Evolutionary conservation across 805 yeast genomes (phyloP), one percentile per base, ranked within the genome.

Genomic region (Candida morakotiae): DNA sequence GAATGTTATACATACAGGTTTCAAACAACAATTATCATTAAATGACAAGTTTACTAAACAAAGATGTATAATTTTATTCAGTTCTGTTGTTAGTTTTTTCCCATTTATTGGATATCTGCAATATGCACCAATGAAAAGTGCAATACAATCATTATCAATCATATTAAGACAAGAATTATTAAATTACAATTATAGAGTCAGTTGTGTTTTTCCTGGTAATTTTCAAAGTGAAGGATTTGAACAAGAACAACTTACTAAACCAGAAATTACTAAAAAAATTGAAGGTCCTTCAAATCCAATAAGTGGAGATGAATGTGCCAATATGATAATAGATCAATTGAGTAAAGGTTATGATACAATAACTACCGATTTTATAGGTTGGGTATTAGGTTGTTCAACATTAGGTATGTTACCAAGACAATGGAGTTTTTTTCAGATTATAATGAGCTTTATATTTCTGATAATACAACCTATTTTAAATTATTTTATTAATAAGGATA

Each of bases 31-130:
- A 14, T 18, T n/a, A 9, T 5, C 23, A 16, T 31, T 39, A 16
- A 26, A 34, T 3, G 28, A 35, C 11, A 25, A 25, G 9, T 18
- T 36, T 28, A 37, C 44, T 53, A 44, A 75, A 80, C 40, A 82
- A 71, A 51, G 71, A 79, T 47, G 77, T 79, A 17, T 74, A 69
- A 42, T 81, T 73, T 46, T 67, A 9, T 62, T 64, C 49, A 84
- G 96, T 0, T 86, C 96, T 2, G 84, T 80, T 3, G 77, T 83
- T 8, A 88, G 94, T 2, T 78, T 83, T 46, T 91, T 77, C 64
- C 87, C 96, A 4, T 83, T 91, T 52, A 84, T 87, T 30, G 99
- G 99, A 0, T 93, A 93, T 56, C 73, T 80, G 0, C 91, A 87
- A 49, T 93, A 93, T 55, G 89, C 93, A 0, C 98, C 99, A 1